Evolutionary conservation across 306 rosid species (phyloP).

Genomic region (Chamaecrista fasciculata): DNA sequence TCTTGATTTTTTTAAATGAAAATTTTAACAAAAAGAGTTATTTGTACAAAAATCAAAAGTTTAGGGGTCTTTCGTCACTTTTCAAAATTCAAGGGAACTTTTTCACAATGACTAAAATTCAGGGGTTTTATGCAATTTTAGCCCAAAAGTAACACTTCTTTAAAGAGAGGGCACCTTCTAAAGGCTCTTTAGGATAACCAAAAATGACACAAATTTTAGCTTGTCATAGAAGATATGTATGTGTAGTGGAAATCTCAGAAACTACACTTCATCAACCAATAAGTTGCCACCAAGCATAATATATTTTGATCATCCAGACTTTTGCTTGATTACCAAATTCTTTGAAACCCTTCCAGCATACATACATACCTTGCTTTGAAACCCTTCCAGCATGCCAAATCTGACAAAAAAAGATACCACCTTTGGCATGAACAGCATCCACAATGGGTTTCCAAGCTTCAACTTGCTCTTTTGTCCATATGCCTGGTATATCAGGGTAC

Average conservation of each 20-base stretch:
- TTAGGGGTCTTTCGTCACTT: too few relatives aligned
- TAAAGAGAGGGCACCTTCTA: too few relatives aligned
- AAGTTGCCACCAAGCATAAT: neutral
- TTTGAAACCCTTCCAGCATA: neutral
- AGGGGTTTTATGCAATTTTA: too few relatives aligned
- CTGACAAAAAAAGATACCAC: conserved; percentile 50
- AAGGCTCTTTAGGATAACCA: neutral
- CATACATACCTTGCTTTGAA: conserved; percentile 33
- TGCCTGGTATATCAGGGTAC: conserved; percentile 30
- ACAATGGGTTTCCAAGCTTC: conserved; percentile 57
- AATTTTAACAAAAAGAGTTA: too few relatives aligned
- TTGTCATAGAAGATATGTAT: too few relatives aligned
- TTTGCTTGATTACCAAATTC: neutral
- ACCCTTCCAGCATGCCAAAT: conserved; percentile 44
- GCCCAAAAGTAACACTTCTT: too few relatives aligned
- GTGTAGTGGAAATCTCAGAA: neutral
- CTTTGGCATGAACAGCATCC: conserved; percentile 51
- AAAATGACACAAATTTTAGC: neutral
- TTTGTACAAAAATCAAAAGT: too few relatives aligned
- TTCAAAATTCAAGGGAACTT: too few relatives aligned
- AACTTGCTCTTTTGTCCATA: conserved; percentile 59
- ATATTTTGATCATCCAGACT: neutral
- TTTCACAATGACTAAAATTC: too few relatives aligned
- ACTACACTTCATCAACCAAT: neutral
- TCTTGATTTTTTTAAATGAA: too few relatives aligned